Evolutionary conservation across 2,329 filamentous ascomycete species (phyloP).

Genomic region (Cryphonectria parasitica): DNA sequence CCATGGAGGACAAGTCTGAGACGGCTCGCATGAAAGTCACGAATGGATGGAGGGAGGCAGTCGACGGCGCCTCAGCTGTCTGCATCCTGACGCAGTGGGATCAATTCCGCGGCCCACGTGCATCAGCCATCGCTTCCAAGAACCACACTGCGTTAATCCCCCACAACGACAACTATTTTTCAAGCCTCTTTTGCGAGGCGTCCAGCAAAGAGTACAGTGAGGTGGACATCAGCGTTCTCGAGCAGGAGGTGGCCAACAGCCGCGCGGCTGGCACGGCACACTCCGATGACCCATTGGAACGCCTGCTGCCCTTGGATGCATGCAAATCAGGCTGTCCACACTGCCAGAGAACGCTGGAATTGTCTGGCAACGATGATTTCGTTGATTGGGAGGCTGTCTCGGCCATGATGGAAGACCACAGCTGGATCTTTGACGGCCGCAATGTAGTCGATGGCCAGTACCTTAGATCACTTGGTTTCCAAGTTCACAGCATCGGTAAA

Average conservation of each 20-base stretch:
- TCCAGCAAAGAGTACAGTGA: conserved; percentile 31
- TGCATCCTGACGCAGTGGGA: conserved; percentile 58
- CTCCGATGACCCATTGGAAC: conserved; percentile 17
- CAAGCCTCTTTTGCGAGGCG: not conserved
- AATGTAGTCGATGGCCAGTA: conserved; percentile 27
- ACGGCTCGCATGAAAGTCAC: conserved; percentile 43
- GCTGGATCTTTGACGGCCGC: conserved; percentile 29
- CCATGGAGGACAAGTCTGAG: conserved; percentile 35
- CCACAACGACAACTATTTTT: conserved; percentile 3
- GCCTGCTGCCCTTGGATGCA: not conserved
- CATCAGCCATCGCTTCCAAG: conserved; percentile 26
- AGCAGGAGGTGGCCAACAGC: conserved; percentile 29
- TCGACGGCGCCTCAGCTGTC: conserved; percentile 49
- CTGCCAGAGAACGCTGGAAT: conserved; percentile 19
- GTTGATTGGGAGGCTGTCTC: conserved; percentile 29
- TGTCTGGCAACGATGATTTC: conserved; percentile 23
- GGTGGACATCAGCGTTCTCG: conserved; percentile 37
- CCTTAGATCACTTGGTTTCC: conserved; percentile 28
- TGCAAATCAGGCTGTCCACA: conserved; percentile 23
- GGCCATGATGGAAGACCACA: conserved; percentile 28
- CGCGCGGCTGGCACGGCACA: conserved; percentile 23
- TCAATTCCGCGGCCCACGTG: conserved; percentile 47
- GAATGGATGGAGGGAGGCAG: conserved; percentile 48
- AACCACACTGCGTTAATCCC: conserved; percentile 14
- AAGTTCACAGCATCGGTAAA: conserved; percentile 30